Percentiles rank a stretch among this genome's conserved stretches.
Conservation (phyloP, 2,329 filamentous ascomycete species). For the Penicillium sclerotigenum region DNA sequence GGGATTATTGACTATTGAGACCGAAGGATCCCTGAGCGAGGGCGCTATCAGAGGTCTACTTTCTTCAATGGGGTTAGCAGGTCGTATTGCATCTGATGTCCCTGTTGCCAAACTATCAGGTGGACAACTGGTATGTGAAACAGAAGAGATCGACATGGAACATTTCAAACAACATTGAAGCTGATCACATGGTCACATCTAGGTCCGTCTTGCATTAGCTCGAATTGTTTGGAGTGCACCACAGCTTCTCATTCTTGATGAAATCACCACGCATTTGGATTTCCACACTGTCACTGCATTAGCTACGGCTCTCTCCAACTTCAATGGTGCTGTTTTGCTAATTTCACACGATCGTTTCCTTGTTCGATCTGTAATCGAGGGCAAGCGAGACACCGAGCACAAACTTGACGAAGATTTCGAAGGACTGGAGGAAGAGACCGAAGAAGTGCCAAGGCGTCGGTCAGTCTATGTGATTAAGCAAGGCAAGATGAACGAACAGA, state of each 20-base stretch:
- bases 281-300: constrained; percentile 75
- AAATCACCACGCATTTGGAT: constrained; percentile 81
- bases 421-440: constrained; percentile 48
- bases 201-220: constrained; percentile 62
- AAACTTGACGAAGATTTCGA: constrained; percentile 45
- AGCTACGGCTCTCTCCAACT: constrained; percentile 62
- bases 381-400: constrained; percentile 45
- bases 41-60: constrained; percentile 66
- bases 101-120: constrained; percentile 72
- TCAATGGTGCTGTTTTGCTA: constrained; percentile 71
- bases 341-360: constrained; percentile 84
- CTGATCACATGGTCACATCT: background rate
- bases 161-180: background rate
- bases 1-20: constrained; percentile 57
- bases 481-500: constrained; percentile 55
- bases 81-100: constrained; percentile 68
- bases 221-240: constrained; percentile 66
- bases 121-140: constrained; percentile 66
- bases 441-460: constrained; percentile 47
- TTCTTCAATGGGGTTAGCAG: constrained; percentile 66
- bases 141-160: background rate
- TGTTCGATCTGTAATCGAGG: constrained; percentile 69
- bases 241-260: constrained; percentile 73
- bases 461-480: constrained; percentile 59
- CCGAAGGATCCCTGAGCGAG: constrained; percentile 56